Base-by-base conservation (phyloP, 257 asterid species). In the Rubia yunnanensis region DNA sequence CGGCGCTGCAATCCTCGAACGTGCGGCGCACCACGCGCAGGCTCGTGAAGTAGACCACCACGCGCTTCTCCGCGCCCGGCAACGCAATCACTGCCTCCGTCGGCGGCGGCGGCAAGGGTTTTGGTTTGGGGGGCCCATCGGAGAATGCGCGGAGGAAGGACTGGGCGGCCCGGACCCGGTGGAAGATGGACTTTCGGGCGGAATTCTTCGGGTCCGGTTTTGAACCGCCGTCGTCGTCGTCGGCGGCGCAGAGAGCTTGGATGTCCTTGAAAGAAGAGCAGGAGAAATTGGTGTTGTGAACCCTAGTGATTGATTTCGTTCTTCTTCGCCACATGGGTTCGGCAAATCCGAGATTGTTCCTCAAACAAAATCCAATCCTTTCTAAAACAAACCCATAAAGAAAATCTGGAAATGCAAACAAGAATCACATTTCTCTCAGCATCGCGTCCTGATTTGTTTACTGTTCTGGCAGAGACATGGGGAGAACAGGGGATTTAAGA, bases 241-340 rank as follows among this genome's bases (percentile, higher is more conserved):
- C 71, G 52, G 74, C 92, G 70, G 80, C 71, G 71, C 84, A 78
- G 72, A 89, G 88, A 62, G 61, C 65, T 57, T 85, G 91, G 64
- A 89, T 81, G 65, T 87, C 97, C 79, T 92, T 92, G 82, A 92
- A 89, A 26, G 98, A 85, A 14, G 95, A 77, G 64, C 95, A 85
- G 14, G 86, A 78, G 66, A 87, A 89, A 76, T 80, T 82, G 39
- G 74, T 76, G 60, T 71, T 66, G 61, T 72, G 83, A 74, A 76
- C 66, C 65, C 81, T 84, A 69, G 68, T 70, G 72, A 73, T 82
- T 59, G 98, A 79, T 76, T 85, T 85, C 66, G 86, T 71, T 54
- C 94, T 79, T 46, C 86, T 64, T 7, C 86, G 85, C 97, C 95
- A 92, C 99, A 92, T 92, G 85, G 82, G 78, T 80, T 57, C 64